Evolutionary conservation across 768 basidiomycete species (phyloP).

Genomic region (Coprinopsis strossmayeri): DNA sequence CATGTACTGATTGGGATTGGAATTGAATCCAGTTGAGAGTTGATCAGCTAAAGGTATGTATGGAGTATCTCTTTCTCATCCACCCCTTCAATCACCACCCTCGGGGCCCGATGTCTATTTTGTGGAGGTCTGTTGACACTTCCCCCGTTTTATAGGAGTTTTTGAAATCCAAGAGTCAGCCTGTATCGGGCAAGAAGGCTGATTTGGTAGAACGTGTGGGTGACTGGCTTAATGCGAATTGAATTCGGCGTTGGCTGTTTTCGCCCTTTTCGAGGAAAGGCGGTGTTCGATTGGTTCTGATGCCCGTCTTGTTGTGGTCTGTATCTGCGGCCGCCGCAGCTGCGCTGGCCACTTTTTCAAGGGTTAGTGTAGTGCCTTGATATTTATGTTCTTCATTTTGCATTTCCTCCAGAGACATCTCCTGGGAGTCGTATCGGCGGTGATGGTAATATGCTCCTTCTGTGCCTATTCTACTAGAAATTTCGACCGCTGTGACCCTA

Average conservation of each 20-base stretch:
- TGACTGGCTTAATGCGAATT: constrained; percentile 51
- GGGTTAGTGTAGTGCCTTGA: too few species aligned
- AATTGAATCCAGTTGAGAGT: constrained; percentile 51
- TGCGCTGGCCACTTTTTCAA: too few species aligned
- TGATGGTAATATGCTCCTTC: too few species aligned
- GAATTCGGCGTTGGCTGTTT: constrained; percentile 1
- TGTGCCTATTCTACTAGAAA: too few species aligned
- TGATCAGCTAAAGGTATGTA: constrained; percentile 67
- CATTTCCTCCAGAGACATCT: too few species aligned
- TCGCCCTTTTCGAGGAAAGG: background rate
- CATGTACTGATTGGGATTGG: constrained; percentile 9
- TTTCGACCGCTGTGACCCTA: too few species aligned
- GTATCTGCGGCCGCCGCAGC: too few species aligned
- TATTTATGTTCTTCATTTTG: too few species aligned
- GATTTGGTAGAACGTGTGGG: constrained; percentile 62
- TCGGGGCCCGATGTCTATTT: background rate
- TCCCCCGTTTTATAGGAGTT: constrained; percentile 45
- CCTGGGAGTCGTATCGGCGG: too few species aligned
- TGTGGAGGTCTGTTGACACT: background rate
- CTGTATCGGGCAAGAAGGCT: constrained; percentile 63
- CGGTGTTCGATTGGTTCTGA: too few species aligned
- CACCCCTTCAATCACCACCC: too few species aligned
- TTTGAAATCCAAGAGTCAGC: constrained; percentile 56
- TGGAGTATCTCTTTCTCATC: background rate
- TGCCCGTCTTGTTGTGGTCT: too few species aligned